Conservation (phyloP, 2,329 filamentous ascomycete genomes). For the Paecilomyces niveus region DNA sequence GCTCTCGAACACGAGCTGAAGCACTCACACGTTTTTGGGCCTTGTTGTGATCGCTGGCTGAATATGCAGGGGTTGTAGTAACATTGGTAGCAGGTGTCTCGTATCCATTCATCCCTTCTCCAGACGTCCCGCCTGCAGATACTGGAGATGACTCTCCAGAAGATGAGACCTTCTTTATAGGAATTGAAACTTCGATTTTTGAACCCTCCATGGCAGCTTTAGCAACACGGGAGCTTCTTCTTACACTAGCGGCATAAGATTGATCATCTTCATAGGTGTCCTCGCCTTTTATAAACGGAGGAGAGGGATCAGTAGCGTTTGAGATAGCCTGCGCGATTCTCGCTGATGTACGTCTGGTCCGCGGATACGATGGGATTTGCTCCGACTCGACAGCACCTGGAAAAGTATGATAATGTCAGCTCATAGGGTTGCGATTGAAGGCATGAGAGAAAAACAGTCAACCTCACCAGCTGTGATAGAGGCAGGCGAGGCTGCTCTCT, state of each 20-base stretch:
- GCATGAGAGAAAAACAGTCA: background rate
- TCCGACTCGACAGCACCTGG: background rate
- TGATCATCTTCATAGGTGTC: background rate
- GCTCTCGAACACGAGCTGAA: slow-evolving; percentile 38
- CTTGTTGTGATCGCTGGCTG: slow-evolving; percentile 19
- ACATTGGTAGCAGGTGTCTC: slow-evolving; percentile 59
- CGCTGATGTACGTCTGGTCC: slow-evolving; percentile 16
- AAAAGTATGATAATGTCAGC: background rate
- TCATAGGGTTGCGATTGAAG: background rate
- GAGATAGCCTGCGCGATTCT: slow-evolving; percentile 13
- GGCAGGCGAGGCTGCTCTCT: background rate
- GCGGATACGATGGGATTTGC: background rate
- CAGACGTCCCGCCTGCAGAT: slow-evolving; percentile 30
- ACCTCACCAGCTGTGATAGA: background rate
- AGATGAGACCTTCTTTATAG: slow-evolving; percentile 16
- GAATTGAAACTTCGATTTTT: slow-evolving; percentile 24
- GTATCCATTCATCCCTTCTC: slow-evolving; percentile 40
- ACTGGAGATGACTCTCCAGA: slow-evolving; percentile 26
- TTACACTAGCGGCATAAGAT: background rate
- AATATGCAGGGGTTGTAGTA: slow-evolving; percentile 47
- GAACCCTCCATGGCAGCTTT: background rate
- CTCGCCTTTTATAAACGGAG: too few relatives aligned
- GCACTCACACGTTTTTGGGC: slow-evolving; percentile 32
- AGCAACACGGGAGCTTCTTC: background rate
- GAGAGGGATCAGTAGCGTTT: background rate